These are phyloP conservation scores for Tolypocladium cylindrosporum DNA, from an alignment of 2,329 filamentous ascomycete genomes.

Conservation along the genomic window DNA sequence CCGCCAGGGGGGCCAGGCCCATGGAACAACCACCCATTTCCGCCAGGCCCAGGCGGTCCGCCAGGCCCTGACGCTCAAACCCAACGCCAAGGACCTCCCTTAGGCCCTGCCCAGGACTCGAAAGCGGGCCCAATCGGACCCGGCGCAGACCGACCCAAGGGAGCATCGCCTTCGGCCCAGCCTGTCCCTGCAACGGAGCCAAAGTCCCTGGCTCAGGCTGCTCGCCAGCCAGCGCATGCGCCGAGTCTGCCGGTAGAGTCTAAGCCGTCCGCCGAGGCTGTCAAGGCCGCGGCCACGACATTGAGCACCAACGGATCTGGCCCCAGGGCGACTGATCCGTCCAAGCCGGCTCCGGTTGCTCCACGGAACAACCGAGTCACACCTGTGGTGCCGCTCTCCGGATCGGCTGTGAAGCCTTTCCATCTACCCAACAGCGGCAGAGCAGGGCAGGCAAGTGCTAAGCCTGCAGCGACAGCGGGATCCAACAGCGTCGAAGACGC, in stretches of 20 bases:
- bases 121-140: slow-evolving; percentile 36
- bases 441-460: slow-evolving; percentile 20
- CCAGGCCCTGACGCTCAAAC: slow-evolving; percentile 54
- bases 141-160: slow-evolving; percentile 36
- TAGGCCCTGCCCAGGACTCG: slow-evolving; percentile 20
- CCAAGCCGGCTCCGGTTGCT: slow-evolving; percentile 34
- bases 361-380: slow-evolving; percentile 45
- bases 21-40: slow-evolving; percentile 50
- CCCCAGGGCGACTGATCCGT: slow-evolving; percentile 23
- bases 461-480: slow-evolving; percentile 24
- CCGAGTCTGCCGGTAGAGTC: slow-evolving; percentile 59
- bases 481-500: slow-evolving; percentile 48
- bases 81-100: slow-evolving; percentile 42
- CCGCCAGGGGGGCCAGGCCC: slow-evolving; percentile 55
- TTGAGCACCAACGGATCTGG: slow-evolving; percentile 25
- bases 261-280: slow-evolving; percentile 46
- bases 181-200: slow-evolving; percentile 39
- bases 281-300: slow-evolving; percentile 34
- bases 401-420: slow-evolving; percentile 29
- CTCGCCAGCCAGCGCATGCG: slow-evolving; percentile 35
- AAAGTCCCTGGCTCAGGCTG: slow-evolving; percentile 39
- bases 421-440: slow-evolving; percentile 19
- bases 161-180: slow-evolving; percentile 33
- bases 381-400: slow-evolving; percentile 56
- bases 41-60: slow-evolving; percentile 42